phyloP scores from a whole-genome alignment of 2,329 filamentous ascomycete species.

The Xylariales sp. region DNA sequence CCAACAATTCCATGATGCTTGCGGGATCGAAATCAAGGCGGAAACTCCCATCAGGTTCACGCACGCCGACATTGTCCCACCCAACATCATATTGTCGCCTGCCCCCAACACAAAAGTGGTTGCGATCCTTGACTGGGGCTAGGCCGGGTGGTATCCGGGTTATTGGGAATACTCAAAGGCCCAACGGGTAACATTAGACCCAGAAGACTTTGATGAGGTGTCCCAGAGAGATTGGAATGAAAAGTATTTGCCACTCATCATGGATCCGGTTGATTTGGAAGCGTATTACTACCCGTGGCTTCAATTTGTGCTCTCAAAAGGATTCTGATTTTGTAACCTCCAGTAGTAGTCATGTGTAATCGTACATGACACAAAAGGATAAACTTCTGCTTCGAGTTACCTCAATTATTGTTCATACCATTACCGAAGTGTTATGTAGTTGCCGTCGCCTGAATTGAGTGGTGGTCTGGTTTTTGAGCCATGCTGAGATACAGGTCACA shows the following conservation, averaged over 20 bases:
- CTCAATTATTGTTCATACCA: too few relatives aligned
- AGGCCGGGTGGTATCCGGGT: conserved; percentile 4
- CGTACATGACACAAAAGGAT: too few relatives aligned
- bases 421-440: too few relatives aligned
- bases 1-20: conserved; percentile 24
- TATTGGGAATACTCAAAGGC: conserved; percentile 7
- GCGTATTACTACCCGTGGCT: conserved; percentile 26
- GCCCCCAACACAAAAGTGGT: conserved; percentile 1
- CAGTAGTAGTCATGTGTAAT: too few relatives aligned
- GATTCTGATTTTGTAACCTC: too few relatives aligned
- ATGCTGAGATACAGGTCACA: too few relatives aligned
- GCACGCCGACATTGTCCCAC: conserved; percentile 1
- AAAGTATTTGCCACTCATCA: conserved; percentile 24
- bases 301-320: conserved; percentile 15
- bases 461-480: too few relatives aligned
- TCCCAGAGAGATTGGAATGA: conserved; percentile 25
- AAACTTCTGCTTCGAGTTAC: too few relatives aligned
- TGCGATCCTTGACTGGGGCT: conserved; percentile 2
- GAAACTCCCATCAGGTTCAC: conserved; percentile 13
- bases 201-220: conserved; percentile 14
- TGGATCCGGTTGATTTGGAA: conserved; percentile 26
- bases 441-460: too few relatives aligned
- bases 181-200: conserved; percentile 15
- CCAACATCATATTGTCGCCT: conserved; percentile 2
- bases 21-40: conserved; percentile 21